Conservation (phyloP, 306 rosid genomes). For the Pachyrhizus erosus region DNA sequence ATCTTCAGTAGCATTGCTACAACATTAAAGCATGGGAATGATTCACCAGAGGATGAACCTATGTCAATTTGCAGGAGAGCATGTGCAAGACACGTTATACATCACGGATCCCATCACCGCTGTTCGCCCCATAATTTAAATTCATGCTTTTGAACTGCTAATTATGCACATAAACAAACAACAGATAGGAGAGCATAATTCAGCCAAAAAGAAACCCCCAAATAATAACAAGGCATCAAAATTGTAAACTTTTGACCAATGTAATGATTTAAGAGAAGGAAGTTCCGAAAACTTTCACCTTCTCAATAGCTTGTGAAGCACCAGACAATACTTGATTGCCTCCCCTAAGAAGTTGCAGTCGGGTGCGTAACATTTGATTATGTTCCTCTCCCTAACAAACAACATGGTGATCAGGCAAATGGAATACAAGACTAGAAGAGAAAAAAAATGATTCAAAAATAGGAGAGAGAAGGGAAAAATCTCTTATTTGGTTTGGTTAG, state of each 20-base stretch:
- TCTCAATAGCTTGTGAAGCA: conserved; percentile 45
- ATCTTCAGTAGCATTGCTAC: conserved; percentile 39
- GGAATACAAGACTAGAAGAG: conserved; percentile 6
- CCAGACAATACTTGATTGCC: conserved; percentile 44
- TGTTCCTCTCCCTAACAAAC: conserved; percentile 64
- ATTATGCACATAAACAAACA: conserved; percentile 1
- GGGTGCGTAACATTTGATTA: conserved; percentile 51
- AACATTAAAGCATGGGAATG: conserved; percentile 3
- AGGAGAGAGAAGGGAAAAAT: not conserved
- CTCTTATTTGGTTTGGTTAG: not conserved
- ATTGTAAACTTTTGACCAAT: not conserved
- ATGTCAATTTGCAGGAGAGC: conserved; percentile 16
- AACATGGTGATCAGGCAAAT: conserved; percentile 3
- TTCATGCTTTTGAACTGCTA: conserved; percentile 61
- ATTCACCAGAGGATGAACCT: conserved; percentile 35
- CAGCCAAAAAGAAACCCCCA: not conserved
- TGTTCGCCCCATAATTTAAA: conserved; percentile 45
- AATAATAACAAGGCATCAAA: not conserved
- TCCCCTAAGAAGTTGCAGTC: conserved; percentile 57
- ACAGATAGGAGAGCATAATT: not conserved
- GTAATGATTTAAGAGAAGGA: conserved; percentile 6
- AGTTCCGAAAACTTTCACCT: conserved; percentile 38
- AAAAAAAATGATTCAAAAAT: not conserved
- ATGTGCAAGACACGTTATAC: conserved; percentile 1
- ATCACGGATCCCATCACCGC: conserved; percentile 34